Conservation (phyloP, 257 asterid species). For the Nicotiana otophora region DNA sequence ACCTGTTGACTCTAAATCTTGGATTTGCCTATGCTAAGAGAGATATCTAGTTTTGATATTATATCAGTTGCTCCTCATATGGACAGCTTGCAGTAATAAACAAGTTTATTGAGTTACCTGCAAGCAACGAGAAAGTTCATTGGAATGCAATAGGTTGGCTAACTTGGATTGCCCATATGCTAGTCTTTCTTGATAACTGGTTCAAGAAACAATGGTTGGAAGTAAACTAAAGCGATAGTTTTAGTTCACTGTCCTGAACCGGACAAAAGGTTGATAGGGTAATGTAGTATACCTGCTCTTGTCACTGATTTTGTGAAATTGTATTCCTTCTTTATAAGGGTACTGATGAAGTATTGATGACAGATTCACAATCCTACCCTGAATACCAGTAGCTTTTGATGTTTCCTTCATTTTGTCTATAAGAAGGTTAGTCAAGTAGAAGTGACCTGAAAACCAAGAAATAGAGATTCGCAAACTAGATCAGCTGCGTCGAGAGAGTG, state of each 20-base stretch:
- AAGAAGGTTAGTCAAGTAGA: constrained; percentile 85
- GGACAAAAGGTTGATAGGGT: too few species aligned
- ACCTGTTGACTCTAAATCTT: too few species aligned
- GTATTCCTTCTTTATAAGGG: constrained; percentile 53
- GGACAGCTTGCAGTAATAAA: background rate
- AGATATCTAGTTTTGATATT: background rate
- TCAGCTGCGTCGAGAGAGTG: background rate
- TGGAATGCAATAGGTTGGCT: constrained; percentile 68
- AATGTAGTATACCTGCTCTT: constrained; percentile 30
- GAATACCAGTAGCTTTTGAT: constrained; percentile 48
- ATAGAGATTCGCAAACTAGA: background rate
- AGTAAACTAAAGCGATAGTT: background rate
- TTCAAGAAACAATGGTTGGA: background rate
- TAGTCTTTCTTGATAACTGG: constrained; percentile 67
- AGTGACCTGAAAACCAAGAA: constrained; percentile 54
- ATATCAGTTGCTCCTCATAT: background rate
- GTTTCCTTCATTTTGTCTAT: constrained; percentile 83
- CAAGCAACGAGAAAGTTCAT: constrained; percentile 63
- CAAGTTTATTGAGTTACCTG: constrained; percentile 30
- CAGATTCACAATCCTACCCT: constrained; percentile 80
- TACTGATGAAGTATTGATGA: constrained; percentile 63
- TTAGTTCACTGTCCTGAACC: too few species aligned
- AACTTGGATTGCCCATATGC: constrained; percentile 86
- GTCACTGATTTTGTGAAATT: constrained; percentile 52
- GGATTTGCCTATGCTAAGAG: too few species aligned